Evolutionary conservation across 148 eudicot species (phyloP), one percentile per base, ranked within the genome.

Genomic region (Suaeda aralocaspica): DNA sequence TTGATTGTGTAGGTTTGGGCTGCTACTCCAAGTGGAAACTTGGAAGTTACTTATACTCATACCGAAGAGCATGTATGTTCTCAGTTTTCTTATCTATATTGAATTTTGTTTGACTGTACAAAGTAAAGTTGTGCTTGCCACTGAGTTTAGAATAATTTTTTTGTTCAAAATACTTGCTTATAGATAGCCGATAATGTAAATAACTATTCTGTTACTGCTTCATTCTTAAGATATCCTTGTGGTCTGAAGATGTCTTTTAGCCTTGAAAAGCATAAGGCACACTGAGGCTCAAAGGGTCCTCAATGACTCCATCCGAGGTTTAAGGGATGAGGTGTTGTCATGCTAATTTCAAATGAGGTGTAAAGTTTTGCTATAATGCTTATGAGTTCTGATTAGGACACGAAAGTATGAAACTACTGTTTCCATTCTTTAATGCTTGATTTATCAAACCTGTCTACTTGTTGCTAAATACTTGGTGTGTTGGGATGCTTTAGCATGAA

Each of bases 1-100:
- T 50, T 76, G 30, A 44, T 58, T 80, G 22, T 77, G 77, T 79
- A 93, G 98, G 88, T 94, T 39, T 94, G 97, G 96, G 93, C 75
- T 80, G 88, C 97, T 62, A 80, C 91, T 9, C 90, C 80, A 44
- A 85, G 87, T 76, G 97, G 99, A 63, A 87, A 82, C 73, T 78
- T 94, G 84, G 97, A 91, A 81, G 97, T 86, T 31, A 89, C 97
- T 30, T 94, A 87, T 75, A 91, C 96, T 14, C 99, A 94, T 73
- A 87, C 62, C 4, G 99, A 89, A 74, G 90, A 91, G 67, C 85
- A 88, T 77, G 98, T 89, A 86, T 29, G 94, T 79, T 57, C 9
- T 14, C n/a, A 30, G 24, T 15, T 48, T 75, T 72, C 70, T 63
- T 51, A 4, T 69, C 34, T n/a, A 26, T 46, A 62, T 42, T 55